Conservation (phyloP, 2,329 filamentous ascomycete species). For the Penicillium hordei region DNA sequence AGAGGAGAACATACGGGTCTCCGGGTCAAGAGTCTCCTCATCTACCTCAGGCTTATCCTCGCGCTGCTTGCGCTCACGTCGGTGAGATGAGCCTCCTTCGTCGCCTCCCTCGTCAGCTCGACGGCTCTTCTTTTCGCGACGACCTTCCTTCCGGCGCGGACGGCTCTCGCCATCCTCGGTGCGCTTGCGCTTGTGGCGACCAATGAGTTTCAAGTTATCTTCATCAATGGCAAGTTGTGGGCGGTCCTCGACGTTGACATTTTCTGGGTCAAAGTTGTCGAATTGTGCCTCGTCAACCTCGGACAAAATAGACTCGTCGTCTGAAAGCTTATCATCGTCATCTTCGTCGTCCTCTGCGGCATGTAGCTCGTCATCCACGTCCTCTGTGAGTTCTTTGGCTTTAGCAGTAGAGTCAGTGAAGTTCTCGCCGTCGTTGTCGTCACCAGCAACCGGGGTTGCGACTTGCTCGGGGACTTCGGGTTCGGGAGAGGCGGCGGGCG, state of each 20-base stretch:
- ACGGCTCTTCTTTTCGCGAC: slow-evolving; percentile 64
- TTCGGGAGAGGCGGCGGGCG: slow-evolving; percentile 25
- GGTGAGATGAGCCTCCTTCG: slow-evolving; percentile 49
- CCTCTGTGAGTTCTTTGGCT: slow-evolving; percentile 21
- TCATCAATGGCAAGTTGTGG: slow-evolving; percentile 61
- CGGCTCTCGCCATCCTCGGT: slow-evolving; percentile 60
- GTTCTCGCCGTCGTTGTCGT: slow-evolving; percentile 18
- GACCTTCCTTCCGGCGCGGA: slow-evolving; percentile 67
- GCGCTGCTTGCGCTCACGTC: slow-evolving; percentile 52
- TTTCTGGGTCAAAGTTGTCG: slow-evolving; percentile 62
- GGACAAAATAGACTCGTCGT: slow-evolving; percentile 62
- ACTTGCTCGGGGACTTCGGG: slow-evolving; percentile 27
- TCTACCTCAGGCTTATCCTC: slow-evolving; percentile 59
- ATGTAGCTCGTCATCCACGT: slow-evolving; percentile 15
- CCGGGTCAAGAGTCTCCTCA: slow-evolving; percentile 77
- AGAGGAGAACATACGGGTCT: slow-evolving; percentile 63
- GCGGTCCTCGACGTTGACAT: slow-evolving; percentile 61
- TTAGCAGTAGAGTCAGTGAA: slow-evolving; percentile 16
- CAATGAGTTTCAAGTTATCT: slow-evolving; percentile 60
- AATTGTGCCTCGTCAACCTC: slow-evolving; percentile 66
- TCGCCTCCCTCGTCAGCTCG: slow-evolving; percentile 63
- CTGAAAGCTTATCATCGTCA: slow-evolving; percentile 50
- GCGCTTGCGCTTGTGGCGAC: slow-evolving; percentile 65
- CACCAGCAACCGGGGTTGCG: slow-evolving; percentile 29
- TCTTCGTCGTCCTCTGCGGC: slow-evolving; percentile 26